Percentiles rank a stretch among this genome's conserved stretches.
These are phyloP conservation scores for Ettlia oleoabundans DNA, from an alignment of 139 green algal genomes.

Conservation along the genomic window DNA sequence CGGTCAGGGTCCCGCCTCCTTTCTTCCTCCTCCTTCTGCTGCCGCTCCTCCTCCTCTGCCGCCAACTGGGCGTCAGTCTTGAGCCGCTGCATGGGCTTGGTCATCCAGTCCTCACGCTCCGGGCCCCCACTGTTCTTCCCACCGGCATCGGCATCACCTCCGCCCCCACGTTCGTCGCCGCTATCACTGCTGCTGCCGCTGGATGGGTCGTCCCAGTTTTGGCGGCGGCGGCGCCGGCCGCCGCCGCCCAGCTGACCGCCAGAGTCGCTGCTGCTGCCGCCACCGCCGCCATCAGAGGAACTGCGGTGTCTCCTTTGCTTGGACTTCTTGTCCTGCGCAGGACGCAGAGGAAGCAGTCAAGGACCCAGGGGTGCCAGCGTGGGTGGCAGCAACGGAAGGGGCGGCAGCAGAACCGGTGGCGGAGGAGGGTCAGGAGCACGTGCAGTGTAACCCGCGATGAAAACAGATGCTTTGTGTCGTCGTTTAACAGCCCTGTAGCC, in stretches of 20 bases:
- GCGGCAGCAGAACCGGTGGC: neutral
- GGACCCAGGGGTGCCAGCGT: neutral
- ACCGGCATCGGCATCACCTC: neutral
- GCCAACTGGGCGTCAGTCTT: slow-evolving; percentile 30
- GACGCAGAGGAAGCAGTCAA: neutral
- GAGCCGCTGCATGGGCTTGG: slow-evolving; percentile 54
- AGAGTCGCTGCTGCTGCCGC: slow-evolving; percentile 21
- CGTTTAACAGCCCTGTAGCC: neutral
- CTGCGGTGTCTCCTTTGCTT: neutral
- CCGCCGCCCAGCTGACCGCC: neutral
- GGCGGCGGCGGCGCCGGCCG: neutral
- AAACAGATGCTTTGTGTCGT: no score
- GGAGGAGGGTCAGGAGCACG: no score
- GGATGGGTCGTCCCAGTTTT: slow-evolving; percentile 16
- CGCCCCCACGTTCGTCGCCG: neutral
- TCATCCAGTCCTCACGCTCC: slow-evolving; percentile 83
- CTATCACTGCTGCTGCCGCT: slow-evolving; percentile 10
- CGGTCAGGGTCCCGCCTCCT: slow-evolving; percentile 18
- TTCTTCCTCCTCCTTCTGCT: slow-evolving; percentile 9
- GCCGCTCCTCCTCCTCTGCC: slow-evolving; percentile 33
- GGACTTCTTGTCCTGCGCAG: slow-evolving; percentile 41
- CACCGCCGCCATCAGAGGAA: slow-evolving; percentile 3
- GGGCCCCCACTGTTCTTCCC: neutral
- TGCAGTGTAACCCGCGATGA: no score
- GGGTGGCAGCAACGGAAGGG: neutral